Evolutionary conservation across 345 rosid genomes (phyloP).

Genomic region (Euclidium syriacum): DNA sequence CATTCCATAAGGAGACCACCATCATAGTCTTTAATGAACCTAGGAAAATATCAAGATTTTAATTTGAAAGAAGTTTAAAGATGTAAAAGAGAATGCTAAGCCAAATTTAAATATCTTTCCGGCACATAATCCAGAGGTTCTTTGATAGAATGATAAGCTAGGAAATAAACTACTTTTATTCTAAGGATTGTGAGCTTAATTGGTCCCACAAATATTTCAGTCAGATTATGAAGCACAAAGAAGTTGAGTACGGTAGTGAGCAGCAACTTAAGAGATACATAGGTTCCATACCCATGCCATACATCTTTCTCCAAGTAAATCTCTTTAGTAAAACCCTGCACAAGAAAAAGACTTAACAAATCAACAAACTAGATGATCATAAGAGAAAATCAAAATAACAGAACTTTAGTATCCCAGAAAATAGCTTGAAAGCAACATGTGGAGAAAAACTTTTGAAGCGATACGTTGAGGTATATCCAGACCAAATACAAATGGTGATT

Average conservation of each 20-base stretch:
- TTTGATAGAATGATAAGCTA: conserved; percentile 7
- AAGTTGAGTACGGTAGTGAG: neutral
- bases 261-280: conserved; percentile 6
- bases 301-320: conserved; percentile 94
- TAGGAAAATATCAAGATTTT: conserved; percentile 24
- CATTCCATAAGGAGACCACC: conserved; percentile 99
- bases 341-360: conserved; percentile 5
- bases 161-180: neutral
- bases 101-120: neutral
- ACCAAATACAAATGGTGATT: neutral
- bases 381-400: neutral
- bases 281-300: conserved; percentile 87
- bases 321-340: conserved; percentile 97
- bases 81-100: neutral
- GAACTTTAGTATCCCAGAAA: neutral
- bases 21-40: conserved; percentile 96
- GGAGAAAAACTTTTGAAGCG: neutral
- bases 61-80: neutral
- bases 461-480: neutral
- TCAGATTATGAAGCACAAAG: neutral
- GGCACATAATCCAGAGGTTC: neutral
- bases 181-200: neutral
- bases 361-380: neutral
- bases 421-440: neutral
- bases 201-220: neutral